Evolutionary conservation across 768 basidiomycete genomes (phyloP), one percentile per base, ranked within the genome.

Genomic region (Tylopilus sp.): DNA sequence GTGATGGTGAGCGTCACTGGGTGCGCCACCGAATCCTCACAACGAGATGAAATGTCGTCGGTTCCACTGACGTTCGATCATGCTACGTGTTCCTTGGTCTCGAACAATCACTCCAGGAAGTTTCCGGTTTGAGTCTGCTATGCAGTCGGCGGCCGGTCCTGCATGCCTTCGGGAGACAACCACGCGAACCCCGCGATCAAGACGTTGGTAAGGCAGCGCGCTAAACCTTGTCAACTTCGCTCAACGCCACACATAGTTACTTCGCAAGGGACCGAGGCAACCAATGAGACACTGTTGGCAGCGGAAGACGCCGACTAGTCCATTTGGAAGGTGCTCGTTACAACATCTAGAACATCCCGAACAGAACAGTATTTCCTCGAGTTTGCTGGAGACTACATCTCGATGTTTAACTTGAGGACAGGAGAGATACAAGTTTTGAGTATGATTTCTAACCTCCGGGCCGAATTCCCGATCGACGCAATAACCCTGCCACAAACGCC

Each of bases 141-240:
- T 25, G 21, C 19, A 17, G 24, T 48, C 44, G 55, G 48, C 28
- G 25, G 48, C 48, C 56, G 60, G 60, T 42, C 59, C 58, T 41
- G 38, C 11, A 17, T 14, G 13, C 21, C 16, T 19, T 19, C 26
- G 48, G 31, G 55, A 28, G 11, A 37, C 16, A 17, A 12, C 36
- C 50, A 53, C 44, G 45, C 40, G 28, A n/a, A 38, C 49, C 55
- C 48, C 55, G 21, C 60, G 44, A 33, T 53, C 24, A 22, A 41
- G 36, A 33, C 30, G 36, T 56, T 19, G 26, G 29, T 10, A 49
- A 36, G 16, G 24, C 14, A 21, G 30, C n/a, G 4, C 28, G 30
- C 22, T 21, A 19, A 42, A 43, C 38, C 45, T 41, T 44, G 43
- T 47, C 19, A 10, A 2, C 13, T n/a, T 37, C 24, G 22, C 30